Evolutionary conservation across 352 stramenopile species (phyloP).

Genomic region (Pilasporangium apinafurcum): DNA sequence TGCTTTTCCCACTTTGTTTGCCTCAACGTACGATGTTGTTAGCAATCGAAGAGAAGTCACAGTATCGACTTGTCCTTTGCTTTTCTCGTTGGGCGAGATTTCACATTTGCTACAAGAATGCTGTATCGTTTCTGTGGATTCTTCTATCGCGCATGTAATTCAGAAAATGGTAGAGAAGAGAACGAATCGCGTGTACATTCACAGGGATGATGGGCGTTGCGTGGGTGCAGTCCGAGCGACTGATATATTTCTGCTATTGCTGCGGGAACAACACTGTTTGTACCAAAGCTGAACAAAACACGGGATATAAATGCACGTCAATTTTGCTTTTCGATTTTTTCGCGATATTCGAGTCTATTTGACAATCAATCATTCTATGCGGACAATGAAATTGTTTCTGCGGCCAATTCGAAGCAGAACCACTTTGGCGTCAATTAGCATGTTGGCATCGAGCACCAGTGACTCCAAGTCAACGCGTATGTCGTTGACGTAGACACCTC

Average conservation of each 20-base stretch:
- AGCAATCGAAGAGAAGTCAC: neutral
- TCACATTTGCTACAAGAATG: slow-evolving; percentile 5
- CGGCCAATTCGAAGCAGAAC: slow-evolving; percentile 66
- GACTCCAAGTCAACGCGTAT: slow-evolving; percentile 57
- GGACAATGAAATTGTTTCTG: slow-evolving; percentile 79
- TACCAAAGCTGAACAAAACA: too few species aligned
- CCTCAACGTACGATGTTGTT: slow-evolving; percentile 6
- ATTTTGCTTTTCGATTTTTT: neutral
- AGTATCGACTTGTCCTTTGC: slow-evolving; percentile 4
- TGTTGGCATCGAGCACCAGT: slow-evolving; percentile 20
- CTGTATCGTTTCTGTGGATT: slow-evolving; percentile 14
- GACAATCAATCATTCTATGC: slow-evolving; percentile 24
- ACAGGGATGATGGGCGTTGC: slow-evolving; percentile 6
- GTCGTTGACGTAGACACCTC: slow-evolving; percentile 93
- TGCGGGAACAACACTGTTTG: slow-evolving; percentile 37
- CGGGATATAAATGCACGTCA: neutral
- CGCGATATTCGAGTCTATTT: neutral
- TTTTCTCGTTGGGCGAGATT: slow-evolving; percentile 19
- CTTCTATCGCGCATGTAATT: slow-evolving; percentile 38
- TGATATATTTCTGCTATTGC: slow-evolving; percentile 43
- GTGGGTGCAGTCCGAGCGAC: slow-evolving; percentile 37
- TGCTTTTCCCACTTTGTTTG: slow-evolving; percentile 20
- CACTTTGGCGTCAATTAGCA: slow-evolving; percentile 60
- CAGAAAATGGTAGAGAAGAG: slow-evolving; percentile 30
- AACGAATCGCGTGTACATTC: slow-evolving; percentile 27